Evolutionary conservation across 2,329 filamentous ascomycete species (phyloP).

Genomic region (Teratosphaeria gauchensis): DNA sequence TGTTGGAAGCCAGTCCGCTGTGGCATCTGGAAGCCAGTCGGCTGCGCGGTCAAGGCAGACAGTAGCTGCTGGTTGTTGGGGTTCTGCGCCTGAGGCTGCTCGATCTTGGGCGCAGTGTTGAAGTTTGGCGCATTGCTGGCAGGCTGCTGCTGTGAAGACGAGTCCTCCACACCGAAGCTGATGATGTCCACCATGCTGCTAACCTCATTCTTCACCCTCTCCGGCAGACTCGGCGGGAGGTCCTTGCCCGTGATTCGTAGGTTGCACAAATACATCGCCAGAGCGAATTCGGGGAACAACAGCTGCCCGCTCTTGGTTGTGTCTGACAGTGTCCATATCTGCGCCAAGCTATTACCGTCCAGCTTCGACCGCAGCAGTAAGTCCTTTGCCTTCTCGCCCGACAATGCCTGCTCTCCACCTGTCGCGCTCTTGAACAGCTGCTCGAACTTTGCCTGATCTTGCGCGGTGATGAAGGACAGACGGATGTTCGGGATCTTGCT

Average conservation of each 20-base stretch:
- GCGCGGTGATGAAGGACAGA: constrained; percentile 88
- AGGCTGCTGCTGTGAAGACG: constrained; percentile 37
- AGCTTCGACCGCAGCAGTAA: constrained; percentile 80
- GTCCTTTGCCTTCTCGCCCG: constrained; percentile 84
- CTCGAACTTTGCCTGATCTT: constrained; percentile 94
- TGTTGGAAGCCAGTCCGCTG: constrained; percentile 46
- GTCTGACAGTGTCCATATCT: constrained; percentile 92
- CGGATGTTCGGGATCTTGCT: constrained; percentile 83
- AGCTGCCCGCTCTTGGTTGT: constrained; percentile 94
- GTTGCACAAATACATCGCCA: constrained; percentile 98
- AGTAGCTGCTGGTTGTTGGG: constrained; percentile 57
- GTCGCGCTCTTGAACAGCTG: constrained; percentile 94
- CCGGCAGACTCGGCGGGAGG: constrained; percentile 64
- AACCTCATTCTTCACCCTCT: constrained; percentile 88
- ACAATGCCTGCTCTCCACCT: constrained; percentile 73
- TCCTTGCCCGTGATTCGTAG: constrained; percentile 79
- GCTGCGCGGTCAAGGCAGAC: constrained; percentile 45
- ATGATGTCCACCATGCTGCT: constrained; percentile 99
- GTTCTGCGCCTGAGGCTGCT: constrained; percentile 50
- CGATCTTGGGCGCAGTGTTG: constrained; percentile 43
- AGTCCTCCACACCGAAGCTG: constrained; percentile 81
- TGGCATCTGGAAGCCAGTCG: constrained; percentile 45
- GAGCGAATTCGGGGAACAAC: constrained; percentile 92
- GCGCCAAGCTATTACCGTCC: constrained; percentile 74
- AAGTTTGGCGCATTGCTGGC: constrained; percentile 64